Evolutionary conservation across 169 alveolate species (phyloP).

Genomic region (Plasmodium relictum): DNA sequence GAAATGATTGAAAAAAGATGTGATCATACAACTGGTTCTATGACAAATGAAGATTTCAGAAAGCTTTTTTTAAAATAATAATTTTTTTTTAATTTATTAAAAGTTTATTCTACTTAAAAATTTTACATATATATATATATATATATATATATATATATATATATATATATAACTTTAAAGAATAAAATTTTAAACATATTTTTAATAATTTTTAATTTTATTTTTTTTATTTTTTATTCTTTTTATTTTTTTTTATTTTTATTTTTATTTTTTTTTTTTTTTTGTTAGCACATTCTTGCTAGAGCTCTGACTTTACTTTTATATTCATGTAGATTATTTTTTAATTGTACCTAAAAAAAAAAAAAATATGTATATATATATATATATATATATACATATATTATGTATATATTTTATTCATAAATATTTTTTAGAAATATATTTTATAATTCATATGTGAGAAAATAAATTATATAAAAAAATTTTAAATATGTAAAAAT

Average conservation of each 20-base stretch:
- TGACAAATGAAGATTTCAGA: conserved; percentile 67
- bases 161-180: not conserved
- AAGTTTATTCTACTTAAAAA: conserved; percentile 17
- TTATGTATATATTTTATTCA: not conserved
- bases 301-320: conserved; percentile 91
- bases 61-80: conserved; percentile 46
- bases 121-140: not conserved
- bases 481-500: too few relatives aligned
- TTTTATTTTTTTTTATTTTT: not conserved
- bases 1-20: conserved; percentile 12
- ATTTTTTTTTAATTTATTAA: conserved; percentile 8
- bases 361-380: not conserved
- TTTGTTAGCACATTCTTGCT: conserved; percentile 83
- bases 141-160: not conserved
- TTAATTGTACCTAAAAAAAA: conserved; percentile 79
- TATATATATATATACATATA: not conserved
- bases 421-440: not conserved
- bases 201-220: too few relatives aligned
- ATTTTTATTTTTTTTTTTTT: not conserved
- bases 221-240: not conserved
- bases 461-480: not conserved
- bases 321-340: conserved; percentile 90
- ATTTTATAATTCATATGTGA: not conserved
- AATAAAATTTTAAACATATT: too few relatives aligned
- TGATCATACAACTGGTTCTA: conserved; percentile 14